Conservation (phyloP, 2,329 filamentous ascomycete species). For the Pseudogymnoascus sp. region DNA sequence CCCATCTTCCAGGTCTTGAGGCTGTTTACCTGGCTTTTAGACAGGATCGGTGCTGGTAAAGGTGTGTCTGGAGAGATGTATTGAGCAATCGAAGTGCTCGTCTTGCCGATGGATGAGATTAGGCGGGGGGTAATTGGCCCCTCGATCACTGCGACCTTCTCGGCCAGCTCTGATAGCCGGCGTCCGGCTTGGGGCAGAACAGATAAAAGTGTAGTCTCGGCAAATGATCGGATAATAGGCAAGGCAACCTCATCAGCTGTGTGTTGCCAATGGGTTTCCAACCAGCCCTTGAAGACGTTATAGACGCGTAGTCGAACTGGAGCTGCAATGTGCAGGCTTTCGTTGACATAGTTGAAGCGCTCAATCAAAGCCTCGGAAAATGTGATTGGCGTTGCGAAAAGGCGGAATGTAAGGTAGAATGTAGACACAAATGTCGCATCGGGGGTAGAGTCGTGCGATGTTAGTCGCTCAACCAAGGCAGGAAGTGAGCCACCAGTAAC, state of each 20-base stretch:
- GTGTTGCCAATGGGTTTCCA: conserved; percentile 90
- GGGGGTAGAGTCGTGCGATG: conserved; percentile 84
- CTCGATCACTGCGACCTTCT: conserved; percentile 67
- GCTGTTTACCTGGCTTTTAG: conserved; percentile 65
- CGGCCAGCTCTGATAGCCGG: conserved; percentile 69
- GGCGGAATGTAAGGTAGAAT: conserved; percentile 91
- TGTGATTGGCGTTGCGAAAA: conserved; percentile 75
- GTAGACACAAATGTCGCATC: conserved; percentile 87
- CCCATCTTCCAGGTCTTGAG: conserved; percentile 69
- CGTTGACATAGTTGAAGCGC: conserved; percentile 83
- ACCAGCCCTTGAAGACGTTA: conserved; percentile 94
- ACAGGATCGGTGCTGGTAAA: conserved; percentile 60
- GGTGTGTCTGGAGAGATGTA: conserved; percentile 65
- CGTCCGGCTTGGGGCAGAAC: conserved; percentile 70
- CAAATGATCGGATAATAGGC: conserved; percentile 69
- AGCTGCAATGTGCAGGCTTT: conserved; percentile 63
- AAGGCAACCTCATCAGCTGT: conserved; percentile 72
- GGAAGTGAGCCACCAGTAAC: conserved; percentile 87
- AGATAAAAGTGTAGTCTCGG: conserved; percentile 58
- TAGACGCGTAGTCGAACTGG: conserved; percentile 87
- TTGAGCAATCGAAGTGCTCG: conserved; percentile 63
- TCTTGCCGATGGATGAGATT: conserved; percentile 81
- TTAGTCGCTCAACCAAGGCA: conserved; percentile 88
- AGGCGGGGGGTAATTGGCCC: conserved; percentile 73
- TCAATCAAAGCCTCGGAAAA: conserved; percentile 79